phyloP scores from a whole-genome alignment of 192 early-diverging fungal species.

The Coemansia asiatica region DNA sequence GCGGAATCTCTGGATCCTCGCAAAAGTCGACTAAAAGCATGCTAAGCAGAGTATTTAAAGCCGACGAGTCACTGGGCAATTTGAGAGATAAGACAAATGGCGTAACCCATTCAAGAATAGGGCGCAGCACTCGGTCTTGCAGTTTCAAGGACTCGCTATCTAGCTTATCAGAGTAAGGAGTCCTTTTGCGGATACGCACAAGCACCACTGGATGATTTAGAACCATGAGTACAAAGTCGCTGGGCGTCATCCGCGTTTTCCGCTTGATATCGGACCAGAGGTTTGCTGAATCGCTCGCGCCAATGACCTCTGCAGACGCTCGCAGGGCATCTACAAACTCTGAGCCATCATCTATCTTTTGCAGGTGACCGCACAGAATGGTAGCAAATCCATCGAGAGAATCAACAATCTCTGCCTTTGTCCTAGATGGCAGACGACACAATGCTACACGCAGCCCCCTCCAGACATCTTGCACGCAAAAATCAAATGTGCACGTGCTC shows the following conservation, averaged over 20 bases:
- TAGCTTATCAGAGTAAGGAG: neutral
- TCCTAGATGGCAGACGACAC: conserved; percentile 18
- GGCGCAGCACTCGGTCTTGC: conserved; percentile 25
- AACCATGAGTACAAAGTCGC: conserved; percentile 19
- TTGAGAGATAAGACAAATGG: conserved; percentile 45
- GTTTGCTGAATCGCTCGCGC: conserved; percentile 8
- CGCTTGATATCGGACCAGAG: conserved; percentile 29
- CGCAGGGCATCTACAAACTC: conserved; percentile 41
- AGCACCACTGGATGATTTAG: conserved; percentile 17
- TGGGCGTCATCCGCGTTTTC: conserved; percentile 1
- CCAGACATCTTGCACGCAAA: conserved; percentile 33
- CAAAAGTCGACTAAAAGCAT: conserved; percentile 27
- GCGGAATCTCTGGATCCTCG: conserved; percentile 13
- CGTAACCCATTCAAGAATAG: conserved; percentile 45
- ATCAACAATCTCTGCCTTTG: conserved; percentile 21
- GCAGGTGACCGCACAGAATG: conserved; percentile 22
- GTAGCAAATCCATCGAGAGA: conserved; percentile 18
- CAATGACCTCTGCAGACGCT: conserved; percentile 29
- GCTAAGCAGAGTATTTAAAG: conserved; percentile 23
- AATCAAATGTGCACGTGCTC: conserved; percentile 19
- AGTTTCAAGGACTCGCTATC: conserved; percentile 13
- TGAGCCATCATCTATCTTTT: conserved; percentile 12
- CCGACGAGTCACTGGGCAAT: conserved; percentile 23
- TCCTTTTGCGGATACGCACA: conserved; percentile 6
- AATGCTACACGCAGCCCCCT: conserved; percentile 29